These are phyloP conservation scores for Abrus pulchellus DNA, from an alignment of 306 rosid genomes.

Conservation along the genomic window DNA sequence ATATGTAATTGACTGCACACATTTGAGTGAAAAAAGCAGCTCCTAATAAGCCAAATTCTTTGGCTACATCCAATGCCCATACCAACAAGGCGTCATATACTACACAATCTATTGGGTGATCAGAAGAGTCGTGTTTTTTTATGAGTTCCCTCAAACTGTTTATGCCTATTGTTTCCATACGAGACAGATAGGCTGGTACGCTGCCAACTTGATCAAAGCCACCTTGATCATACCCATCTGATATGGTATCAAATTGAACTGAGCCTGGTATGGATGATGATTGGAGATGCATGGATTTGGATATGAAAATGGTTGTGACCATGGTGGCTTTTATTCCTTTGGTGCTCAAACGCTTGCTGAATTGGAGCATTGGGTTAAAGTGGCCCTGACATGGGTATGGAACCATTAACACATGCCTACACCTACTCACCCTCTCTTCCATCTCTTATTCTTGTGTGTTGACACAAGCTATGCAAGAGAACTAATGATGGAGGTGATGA, in stretches of 20 bases:
- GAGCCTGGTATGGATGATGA: slow-evolving; percentile 39
- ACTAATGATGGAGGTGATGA: background rate
- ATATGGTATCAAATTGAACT: slow-evolving; percentile 64
- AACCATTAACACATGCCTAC: slow-evolving; percentile 50
- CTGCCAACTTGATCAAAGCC: slow-evolving; percentile 57
- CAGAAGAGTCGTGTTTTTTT: slow-evolving; percentile 40
- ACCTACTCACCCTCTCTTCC: slow-evolving; percentile 28
- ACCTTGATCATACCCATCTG: slow-evolving; percentile 73
- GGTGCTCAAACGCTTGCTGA: slow-evolving; percentile 55
- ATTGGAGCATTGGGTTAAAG: slow-evolving; percentile 67
- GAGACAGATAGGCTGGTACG: slow-evolving; percentile 53
- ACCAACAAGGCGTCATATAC: slow-evolving; percentile 61
- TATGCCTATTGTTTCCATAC: slow-evolving; percentile 56
- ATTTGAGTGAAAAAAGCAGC: slow-evolving; percentile 71
- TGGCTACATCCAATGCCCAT: slow-evolving; percentile 70
- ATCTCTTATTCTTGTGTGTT: background rate
- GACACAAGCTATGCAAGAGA: slow-evolving; percentile 1
- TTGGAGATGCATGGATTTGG: slow-evolving; percentile 57
- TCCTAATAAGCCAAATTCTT: slow-evolving; percentile 54
- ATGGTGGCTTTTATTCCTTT: slow-evolving; percentile 58
- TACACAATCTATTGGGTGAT: slow-evolving; percentile 55
- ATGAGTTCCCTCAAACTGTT: slow-evolving; percentile 59
- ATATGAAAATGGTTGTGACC: slow-evolving; percentile 62
- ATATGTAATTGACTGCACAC: slow-evolving; percentile 60
- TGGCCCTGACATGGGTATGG: slow-evolving; percentile 80